Evolutionary conservation across 176 grass and related monocot genomes (phyloP).

Genomic region (Oryza longistaminata): DNA sequence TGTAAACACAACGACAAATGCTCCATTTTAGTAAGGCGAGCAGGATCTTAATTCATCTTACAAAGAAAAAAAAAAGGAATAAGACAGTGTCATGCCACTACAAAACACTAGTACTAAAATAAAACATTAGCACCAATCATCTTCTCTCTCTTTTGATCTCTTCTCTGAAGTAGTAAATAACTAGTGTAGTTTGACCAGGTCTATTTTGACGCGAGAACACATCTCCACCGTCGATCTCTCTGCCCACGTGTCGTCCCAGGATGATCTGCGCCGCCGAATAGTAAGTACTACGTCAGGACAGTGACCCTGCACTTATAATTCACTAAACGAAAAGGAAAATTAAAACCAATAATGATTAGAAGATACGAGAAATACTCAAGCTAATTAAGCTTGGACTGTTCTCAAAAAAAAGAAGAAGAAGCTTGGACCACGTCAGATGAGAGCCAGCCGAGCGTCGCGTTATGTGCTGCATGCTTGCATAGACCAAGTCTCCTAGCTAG

Average conservation of each 20-base stretch:
- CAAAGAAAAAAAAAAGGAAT: neutral
- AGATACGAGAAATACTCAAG: neutral
- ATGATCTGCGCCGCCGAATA: neutral
- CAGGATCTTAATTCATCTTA: too few species aligned
- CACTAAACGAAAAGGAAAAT: neutral
- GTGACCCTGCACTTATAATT: neutral
- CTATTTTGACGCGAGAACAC: neutral
- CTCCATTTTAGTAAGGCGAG: too few species aligned
- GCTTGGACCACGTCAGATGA: neutral
- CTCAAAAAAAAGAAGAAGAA: neutral
- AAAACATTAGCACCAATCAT: too few species aligned
- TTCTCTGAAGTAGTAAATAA: neutral
- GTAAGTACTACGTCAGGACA: neutral
- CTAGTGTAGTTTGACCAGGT: neutral
- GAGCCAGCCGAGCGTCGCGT: too few species aligned
- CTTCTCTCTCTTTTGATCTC: neutral
- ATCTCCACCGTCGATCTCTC: neutral
- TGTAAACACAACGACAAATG: too few species aligned
- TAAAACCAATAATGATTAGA: neutral
- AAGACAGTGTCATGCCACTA: neutral
- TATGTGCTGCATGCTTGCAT: too few species aligned
- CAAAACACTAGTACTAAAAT: neutral
- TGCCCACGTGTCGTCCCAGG: neutral
- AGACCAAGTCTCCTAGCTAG: neutral
- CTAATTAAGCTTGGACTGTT: neutral